Conservation (phyloP, 2,329 filamentous ascomycete genomes). For the Nannizziopsis arthrosporioides region DNA sequence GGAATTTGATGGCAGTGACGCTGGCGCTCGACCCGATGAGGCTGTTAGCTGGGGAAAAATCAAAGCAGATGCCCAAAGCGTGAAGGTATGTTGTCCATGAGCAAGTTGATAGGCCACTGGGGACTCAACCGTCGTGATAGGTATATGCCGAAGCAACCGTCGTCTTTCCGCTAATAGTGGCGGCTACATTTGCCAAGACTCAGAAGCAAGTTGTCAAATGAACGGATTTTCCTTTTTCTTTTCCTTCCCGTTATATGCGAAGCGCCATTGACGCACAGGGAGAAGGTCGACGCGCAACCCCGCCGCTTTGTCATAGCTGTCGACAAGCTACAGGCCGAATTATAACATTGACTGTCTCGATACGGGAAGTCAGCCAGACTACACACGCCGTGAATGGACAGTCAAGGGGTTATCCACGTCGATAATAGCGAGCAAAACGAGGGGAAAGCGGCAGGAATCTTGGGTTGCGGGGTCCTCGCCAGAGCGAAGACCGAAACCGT, state of each 20-base stretch:
- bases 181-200: slow-evolving; percentile 49
- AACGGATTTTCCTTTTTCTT: not conserved
- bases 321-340: not conserved
- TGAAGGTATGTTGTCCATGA: slow-evolving; percentile 54
- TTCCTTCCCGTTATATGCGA: too few species aligned
- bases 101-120: not conserved
- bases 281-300: not conserved
- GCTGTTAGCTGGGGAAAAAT: slow-evolving; percentile 99
- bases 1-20: slow-evolving; percentile 95
- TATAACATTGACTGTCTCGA: not conserved
- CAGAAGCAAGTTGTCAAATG: slow-evolving; percentile 12
- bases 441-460: too few species aligned
- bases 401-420: too few species aligned
- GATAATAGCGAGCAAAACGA: too few species aligned
- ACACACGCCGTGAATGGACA: too few species aligned
- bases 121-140: slow-evolving; percentile 18
- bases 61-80: slow-evolving; percentile 71
- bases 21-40: slow-evolving; percentile 87
- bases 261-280: not conserved
- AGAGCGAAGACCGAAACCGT: too few species aligned
- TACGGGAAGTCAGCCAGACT: too few species aligned
- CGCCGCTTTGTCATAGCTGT: not conserved
- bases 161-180: slow-evolving; percentile 56
- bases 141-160: slow-evolving; percentile 57
- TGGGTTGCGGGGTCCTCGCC: too few species aligned